These are phyloP conservation scores for Neonothopanus nambi DNA, from an alignment of 1,284 basidiomycete genomes.

Conservation along the genomic window DNA sequence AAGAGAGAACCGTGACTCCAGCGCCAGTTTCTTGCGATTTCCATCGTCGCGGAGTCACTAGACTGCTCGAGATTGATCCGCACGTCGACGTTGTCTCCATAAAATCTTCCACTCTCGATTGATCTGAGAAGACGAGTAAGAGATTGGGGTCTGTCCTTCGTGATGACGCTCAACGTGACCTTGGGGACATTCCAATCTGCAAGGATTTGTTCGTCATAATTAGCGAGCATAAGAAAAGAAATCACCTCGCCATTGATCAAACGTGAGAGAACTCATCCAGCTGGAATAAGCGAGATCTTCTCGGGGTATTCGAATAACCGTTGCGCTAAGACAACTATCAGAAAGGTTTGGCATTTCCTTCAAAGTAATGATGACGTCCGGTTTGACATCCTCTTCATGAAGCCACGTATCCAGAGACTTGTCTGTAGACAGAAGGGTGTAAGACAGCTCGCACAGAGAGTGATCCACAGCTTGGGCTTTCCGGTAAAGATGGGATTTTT, in stretches of 20 bases:
- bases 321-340: constrained; percentile 15
- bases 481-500: not conserved
- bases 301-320: constrained; percentile 50
- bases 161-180: constrained; percentile 73
- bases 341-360: constrained; percentile 24
- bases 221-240: constrained; percentile 5
- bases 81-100: constrained; percentile 63
- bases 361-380: constrained; percentile 36
- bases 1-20: constrained; percentile 65
- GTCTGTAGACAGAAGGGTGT: not conserved
- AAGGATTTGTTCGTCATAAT: constrained; percentile 6
- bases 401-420: not conserved
- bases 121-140: constrained; percentile 67
- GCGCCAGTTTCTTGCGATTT: constrained; percentile 45
- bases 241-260: constrained; percentile 58
- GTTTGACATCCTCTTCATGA: constrained; percentile 14
- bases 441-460: constrained; percentile 21
- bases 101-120: constrained; percentile 59
- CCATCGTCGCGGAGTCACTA: constrained; percentile 60
- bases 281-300: constrained; percentile 53
- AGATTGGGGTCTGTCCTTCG: constrained; percentile 74
- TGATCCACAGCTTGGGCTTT: not conserved
- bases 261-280: constrained; percentile 65
- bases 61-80: constrained; percentile 77
- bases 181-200: constrained; percentile 73